Conservation (phyloP, 2,329 filamentous ascomycete species). For the Arthroderma sp. region DNA sequence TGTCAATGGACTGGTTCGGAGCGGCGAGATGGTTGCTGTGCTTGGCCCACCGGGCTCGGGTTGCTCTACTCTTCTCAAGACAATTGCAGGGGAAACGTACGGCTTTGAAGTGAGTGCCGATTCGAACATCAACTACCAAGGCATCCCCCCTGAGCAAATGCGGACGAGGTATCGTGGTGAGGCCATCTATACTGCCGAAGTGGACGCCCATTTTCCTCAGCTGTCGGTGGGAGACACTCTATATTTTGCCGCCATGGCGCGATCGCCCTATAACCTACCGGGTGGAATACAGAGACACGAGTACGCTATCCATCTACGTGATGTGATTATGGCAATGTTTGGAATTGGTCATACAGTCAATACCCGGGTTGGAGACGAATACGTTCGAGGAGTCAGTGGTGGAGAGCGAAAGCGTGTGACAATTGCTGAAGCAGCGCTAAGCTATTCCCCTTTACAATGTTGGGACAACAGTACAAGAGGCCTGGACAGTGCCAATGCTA, state of each 20-base stretch:
- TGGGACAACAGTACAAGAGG: slow-evolving; percentile 66
- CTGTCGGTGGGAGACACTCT: slow-evolving; percentile 80
- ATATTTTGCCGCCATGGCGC: slow-evolving; percentile 70
- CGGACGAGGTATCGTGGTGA: slow-evolving; percentile 60
- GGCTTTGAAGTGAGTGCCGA: slow-evolving; percentile 58
- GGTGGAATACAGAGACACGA: slow-evolving; percentile 35
- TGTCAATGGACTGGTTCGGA: slow-evolving; percentile 49
- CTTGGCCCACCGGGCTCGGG: slow-evolving; percentile 37
- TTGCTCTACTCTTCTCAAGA: slow-evolving; percentile 78
- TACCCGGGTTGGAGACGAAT: slow-evolving; percentile 74
- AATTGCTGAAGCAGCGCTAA: slow-evolving; percentile 71
- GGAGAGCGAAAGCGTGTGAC: slow-evolving; percentile 69
- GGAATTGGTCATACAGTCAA: slow-evolving; percentile 69
- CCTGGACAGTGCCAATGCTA: slow-evolving; percentile 53
- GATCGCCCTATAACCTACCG: slow-evolving; percentile 60
- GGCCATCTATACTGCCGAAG: slow-evolving; percentile 73
- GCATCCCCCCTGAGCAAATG: slow-evolving; percentile 14
- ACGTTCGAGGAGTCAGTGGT: slow-evolving; percentile 67
- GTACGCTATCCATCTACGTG: slow-evolving; percentile 30
- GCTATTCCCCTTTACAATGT: slow-evolving; percentile 54
- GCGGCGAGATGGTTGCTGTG: slow-evolving; percentile 40
- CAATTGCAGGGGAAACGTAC: slow-evolving; percentile 68
- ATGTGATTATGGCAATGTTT: slow-evolving; percentile 33
- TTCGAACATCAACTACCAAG: slow-evolving; percentile 68
- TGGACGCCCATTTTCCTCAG: slow-evolving; percentile 73